Evolutionary conservation across 208 protist genomes (phyloP).

Genomic region (Acanthamoeba healyi): DNA sequence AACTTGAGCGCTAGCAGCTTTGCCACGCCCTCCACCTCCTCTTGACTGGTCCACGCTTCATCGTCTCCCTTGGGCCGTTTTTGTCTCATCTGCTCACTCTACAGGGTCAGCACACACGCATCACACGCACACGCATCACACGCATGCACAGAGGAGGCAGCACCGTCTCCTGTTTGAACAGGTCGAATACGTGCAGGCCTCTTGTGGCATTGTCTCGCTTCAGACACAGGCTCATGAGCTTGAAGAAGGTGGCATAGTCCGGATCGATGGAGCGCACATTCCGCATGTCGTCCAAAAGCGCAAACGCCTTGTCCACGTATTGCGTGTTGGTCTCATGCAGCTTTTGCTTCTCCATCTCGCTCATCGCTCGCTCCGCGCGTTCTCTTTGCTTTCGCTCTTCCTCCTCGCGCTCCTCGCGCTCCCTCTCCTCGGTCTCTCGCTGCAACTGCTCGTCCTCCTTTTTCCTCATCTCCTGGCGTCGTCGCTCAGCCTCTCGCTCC

Average conservation of each 20-base stretch:
- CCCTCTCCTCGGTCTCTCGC: not conserved
- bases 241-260: conserved; percentile 42
- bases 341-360: conserved; percentile 26
- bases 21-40: not conserved
- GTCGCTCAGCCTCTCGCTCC: not conserved
- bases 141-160: not conserved
- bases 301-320: conserved; percentile 37
- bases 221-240: conserved; percentile 56
- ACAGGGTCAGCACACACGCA: too few relatives aligned
- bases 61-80: not conserved
- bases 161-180: not conserved
- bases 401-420: conserved; percentile 55
- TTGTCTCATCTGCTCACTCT: not conserved
- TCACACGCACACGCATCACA: not conserved
- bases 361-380: not conserved
- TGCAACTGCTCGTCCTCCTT: not conserved
- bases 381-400: conserved; percentile 20
- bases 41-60: not conserved
- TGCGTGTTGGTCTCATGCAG: not conserved
- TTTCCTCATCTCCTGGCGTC: not conserved
- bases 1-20: conserved; percentile 30
- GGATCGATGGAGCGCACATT: not conserved
- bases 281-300: conserved; percentile 28
- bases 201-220: not conserved
- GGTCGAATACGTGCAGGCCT: not conserved